Base-by-base conservation (phyloP, 2,329 filamentous ascomycete genomes). In the Zarea fungicola region DNA sequence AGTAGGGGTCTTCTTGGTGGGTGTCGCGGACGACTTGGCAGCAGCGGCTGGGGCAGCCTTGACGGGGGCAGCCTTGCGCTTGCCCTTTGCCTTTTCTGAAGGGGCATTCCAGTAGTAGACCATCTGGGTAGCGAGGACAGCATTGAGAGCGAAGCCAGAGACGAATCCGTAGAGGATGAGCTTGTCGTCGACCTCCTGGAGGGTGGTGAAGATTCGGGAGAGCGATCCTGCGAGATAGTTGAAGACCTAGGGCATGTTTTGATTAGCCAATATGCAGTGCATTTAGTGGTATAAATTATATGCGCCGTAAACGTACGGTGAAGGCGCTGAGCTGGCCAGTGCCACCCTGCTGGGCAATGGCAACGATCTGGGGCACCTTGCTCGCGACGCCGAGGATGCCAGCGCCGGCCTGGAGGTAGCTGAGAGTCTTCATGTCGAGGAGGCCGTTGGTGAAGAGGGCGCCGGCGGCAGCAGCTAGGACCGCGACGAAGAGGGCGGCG, bases 281-380 rank as follows among this genome's bases (percentile, higher is more conserved):
- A 18, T 16, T 1, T 6, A 6, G 14, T 22, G 21, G 19, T 14
- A 28, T 11, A 11, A 5, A 28, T 10, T 8, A 3, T 6, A 37
- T 16, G 25, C 10, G 32, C 21, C 14, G 32, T 9, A 28, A 34
- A 78, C 87, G 71, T 78, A 95, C 93, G 51, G 93, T 89, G 67
- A 97, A 97, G 44, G 93, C 92, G 64, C 90, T 96, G 66, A 99
- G 77, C 75, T 99, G 93, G 21, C 95, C 93, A 5, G 93, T 99
- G 32, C 88, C 84, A 39, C 91, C 91, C 68, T 96, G 76, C 59
- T 80, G 76, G 74, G 83, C 92, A 60, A 97, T 89, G 14, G 91
- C 85, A 50, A 83, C 68, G 60, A 99, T 97, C 76, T 99, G 93
- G 37, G 93, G 93, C 48, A 95, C 67, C 77, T 99, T 99, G 74